Evolutionary conservation across 495 filamentous ascomycete species (phyloP).

Genomic region (Talaromyces trachyspermus): DNA sequence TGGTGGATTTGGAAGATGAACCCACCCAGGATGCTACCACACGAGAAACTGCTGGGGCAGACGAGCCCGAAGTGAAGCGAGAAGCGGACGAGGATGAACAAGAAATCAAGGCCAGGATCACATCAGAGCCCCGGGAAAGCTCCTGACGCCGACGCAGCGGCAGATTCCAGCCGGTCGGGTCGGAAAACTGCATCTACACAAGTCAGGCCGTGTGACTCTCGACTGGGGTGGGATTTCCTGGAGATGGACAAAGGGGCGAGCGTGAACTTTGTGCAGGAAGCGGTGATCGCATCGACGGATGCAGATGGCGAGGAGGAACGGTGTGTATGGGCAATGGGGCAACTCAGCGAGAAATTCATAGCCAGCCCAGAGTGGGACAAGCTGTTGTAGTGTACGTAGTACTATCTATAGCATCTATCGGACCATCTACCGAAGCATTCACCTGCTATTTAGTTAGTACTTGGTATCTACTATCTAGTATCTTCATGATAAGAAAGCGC

Average conservation of each 20-base stretch:
- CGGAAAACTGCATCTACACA: constrained; percentile 49
- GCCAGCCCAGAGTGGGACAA: constrained; percentile 43
- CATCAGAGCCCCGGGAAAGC: constrained; percentile 13
- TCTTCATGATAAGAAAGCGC: too few species aligned
- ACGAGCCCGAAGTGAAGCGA: constrained; percentile 22
- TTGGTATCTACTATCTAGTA: too few species aligned
- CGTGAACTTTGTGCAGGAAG: constrained; percentile 41
- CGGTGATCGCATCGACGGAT: constrained; percentile 29
- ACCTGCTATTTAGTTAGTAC: too few species aligned
- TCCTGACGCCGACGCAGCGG: constrained; percentile 33
- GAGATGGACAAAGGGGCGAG: constrained; percentile 36
- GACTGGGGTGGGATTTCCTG: constrained; percentile 44
- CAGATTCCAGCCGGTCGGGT: constrained; percentile 48
- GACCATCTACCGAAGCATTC: too few species aligned
- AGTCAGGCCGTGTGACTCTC: constrained; percentile 38
- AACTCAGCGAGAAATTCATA: constrained; percentile 43
- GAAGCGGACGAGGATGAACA: constrained; percentile 24
- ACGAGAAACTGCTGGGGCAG: constrained; percentile 2
- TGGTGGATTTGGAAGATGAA: constrained; percentile 4
- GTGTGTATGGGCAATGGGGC: constrained; percentile 42
- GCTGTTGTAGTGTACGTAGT: constrained; percentile 26
- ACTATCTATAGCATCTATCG: too few species aligned
- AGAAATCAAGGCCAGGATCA: constrained; percentile 20
- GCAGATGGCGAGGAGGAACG: constrained; percentile 17
- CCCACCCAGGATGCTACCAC: constrained; percentile 3